Evolutionary conservation across 179 eudicot genomes (phyloP).

Genomic region (Nepenthes alata): DNA sequence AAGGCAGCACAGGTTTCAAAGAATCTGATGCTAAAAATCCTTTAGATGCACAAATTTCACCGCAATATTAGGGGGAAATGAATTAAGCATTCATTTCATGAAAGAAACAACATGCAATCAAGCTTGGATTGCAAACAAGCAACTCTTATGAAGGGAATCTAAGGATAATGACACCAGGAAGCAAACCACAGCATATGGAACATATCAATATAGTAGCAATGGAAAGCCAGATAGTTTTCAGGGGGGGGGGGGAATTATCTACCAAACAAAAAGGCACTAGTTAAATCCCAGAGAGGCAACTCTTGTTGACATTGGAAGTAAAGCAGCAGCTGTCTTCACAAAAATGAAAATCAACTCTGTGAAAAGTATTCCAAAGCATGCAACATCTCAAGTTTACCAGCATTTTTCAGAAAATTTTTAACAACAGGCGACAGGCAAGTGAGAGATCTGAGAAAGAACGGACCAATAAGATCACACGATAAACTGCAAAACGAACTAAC

Average conservation of each 20-base stretch:
- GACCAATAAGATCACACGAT: background rate
- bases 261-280: background rate
- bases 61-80: conserved; percentile 1
- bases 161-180: conserved; percentile 11
- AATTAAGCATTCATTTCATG: conserved; percentile 6
- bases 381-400: too few relatives aligned
- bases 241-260: background rate
- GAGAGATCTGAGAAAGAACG: background rate
- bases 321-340: background rate
- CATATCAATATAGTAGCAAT: conserved; percentile 7
- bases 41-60: background rate
- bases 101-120: conserved; percentile 24
- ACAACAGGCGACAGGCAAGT: background rate
- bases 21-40: background rate
- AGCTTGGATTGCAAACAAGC: conserved; percentile 27
- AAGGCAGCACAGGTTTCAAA: background rate
- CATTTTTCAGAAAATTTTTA: background rate
- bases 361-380: background rate
- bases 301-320: background rate
- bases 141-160: conserved; percentile 16
- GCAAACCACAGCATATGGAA: conserved; percentile 12
- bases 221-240: background rate
- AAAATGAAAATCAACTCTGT: background rate
- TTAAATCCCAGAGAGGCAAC: background rate
- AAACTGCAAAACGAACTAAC: background rate